Conservation (phyloP, 768 basidiomycete species). For the Leccinum sublutescens region DNA sequence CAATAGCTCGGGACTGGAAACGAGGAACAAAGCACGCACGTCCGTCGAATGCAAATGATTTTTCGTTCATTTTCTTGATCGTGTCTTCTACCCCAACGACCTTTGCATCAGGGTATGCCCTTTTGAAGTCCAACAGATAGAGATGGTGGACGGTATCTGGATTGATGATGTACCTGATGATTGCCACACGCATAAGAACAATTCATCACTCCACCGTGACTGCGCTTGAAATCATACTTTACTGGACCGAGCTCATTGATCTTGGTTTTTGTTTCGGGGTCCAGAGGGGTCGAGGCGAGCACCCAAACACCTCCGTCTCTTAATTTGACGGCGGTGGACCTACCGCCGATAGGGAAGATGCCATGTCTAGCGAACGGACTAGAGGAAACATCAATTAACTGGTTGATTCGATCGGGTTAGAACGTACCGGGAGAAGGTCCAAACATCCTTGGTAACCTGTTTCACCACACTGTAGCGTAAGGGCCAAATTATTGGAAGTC, state of each 20-base stretch:
- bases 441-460: constrained; percentile 52
- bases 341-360: constrained; percentile 73
- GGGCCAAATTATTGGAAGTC: neutral
- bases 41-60: constrained; percentile 59
- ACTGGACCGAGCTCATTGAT: constrained; percentile 67
- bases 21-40: constrained; percentile 38
- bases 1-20: neutral
- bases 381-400: constrained; percentile 9
- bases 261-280: constrained; percentile 59
- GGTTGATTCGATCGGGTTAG: neutral
- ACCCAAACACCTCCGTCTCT: constrained; percentile 72
- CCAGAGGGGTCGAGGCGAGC: constrained; percentile 75
- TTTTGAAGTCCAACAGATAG: constrained; percentile 62
- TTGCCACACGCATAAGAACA: neutral
- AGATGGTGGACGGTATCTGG: constrained; percentile 59
- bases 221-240: constrained; percentile 38
- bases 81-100: constrained; percentile 65
- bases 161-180: constrained; percentile 54
- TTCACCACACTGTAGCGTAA: constrained; percentile 1
- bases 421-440: constrained; percentile 63
- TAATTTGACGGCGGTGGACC: constrained; percentile 79
- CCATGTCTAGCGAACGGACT: constrained; percentile 70
- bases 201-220: neutral
- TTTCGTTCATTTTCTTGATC: constrained; percentile 49
- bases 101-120: constrained; percentile 68